Percentiles rank a stretch among this genome's conserved stretches.
Conservation (phyloP, 306 rosid species). For the Lagenaria siceraria region DNA sequence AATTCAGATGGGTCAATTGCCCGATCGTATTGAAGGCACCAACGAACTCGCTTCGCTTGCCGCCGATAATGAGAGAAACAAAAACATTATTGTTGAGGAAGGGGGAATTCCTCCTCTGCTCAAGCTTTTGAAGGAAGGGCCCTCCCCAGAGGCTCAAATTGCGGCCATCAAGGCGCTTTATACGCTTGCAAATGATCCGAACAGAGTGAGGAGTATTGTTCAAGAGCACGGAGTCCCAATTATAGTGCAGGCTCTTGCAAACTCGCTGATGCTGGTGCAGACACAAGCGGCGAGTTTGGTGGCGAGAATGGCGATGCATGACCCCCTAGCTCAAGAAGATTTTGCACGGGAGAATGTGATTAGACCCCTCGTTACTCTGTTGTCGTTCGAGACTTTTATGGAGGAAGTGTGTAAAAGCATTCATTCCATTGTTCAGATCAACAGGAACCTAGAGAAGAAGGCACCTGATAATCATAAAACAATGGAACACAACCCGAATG, state of each 20-base stretch:
- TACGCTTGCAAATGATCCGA: constrained; percentile 31
- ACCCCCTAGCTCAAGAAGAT: constrained; percentile 41
- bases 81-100: constrained; percentile 66
- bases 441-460: constrained; percentile 16
- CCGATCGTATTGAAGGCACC: constrained; percentile 55
- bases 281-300: constrained; percentile 49
- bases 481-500: background rate
- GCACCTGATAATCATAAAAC: background rate
- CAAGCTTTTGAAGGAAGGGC: constrained; percentile 49
- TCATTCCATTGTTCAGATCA: constrained; percentile 47
- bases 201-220: constrained; percentile 24
- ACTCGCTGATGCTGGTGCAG: constrained; percentile 50
- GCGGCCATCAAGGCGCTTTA: constrained; percentile 63
- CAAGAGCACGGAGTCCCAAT: constrained; percentile 31
- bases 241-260: constrained; percentile 48
- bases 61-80: constrained; percentile 43
- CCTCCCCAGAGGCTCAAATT: constrained; percentile 50
- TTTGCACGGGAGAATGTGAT: constrained; percentile 60
- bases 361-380: constrained; percentile 46
- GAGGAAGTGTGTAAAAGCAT: constrained; percentile 29
- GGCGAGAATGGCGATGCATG: constrained; percentile 46
- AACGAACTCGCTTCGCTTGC: constrained; percentile 41
- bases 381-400: constrained; percentile 50
- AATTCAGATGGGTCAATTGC: constrained; percentile 58
- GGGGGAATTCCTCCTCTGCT: constrained; percentile 60